Percentiles rank a stretch among this genome's conserved stretches.
These are phyloP conservation scores for Stephania cephalantha DNA, from an alignment of 164 flowering plant species.

Conservation along the genomic window DNA sequence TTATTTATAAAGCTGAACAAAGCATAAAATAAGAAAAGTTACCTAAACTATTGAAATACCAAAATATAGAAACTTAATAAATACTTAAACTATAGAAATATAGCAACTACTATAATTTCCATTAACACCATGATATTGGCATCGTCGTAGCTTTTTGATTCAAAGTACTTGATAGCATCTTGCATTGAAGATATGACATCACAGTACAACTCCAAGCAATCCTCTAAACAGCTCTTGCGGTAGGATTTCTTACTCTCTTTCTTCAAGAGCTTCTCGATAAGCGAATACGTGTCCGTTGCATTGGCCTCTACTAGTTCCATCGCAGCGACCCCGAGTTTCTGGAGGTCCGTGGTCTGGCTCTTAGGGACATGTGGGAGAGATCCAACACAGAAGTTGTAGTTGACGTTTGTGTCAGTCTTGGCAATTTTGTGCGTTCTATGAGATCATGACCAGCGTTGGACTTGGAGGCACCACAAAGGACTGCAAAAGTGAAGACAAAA, in stretches of 20 bases:
- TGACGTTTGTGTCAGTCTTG: neutral
- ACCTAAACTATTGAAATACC: too few species aligned
- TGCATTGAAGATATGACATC: constrained; percentile 15
- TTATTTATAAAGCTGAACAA: too few species aligned
- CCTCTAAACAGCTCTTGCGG: neutral
- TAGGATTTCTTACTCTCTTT: neutral
- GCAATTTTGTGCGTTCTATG: neutral
- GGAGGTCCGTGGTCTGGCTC: neutral
- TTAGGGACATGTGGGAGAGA: neutral
- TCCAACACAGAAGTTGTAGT: neutral
- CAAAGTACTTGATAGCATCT: neutral
- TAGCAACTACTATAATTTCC: too few species aligned
- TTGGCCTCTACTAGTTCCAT: constrained; percentile 15
- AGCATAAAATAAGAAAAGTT: too few species aligned
- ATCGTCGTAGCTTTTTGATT: neutral
- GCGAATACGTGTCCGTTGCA: constrained; percentile 16
- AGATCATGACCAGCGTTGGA: neutral
- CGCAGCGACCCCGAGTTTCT: constrained; percentile 18
- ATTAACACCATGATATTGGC: constrained; percentile 21
- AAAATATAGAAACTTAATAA: too few species aligned
- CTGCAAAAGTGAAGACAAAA: neutral
- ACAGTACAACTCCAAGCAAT: constrained; percentile 27
- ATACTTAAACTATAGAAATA: too few species aligned
- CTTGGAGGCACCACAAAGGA: neutral
- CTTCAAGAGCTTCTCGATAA: constrained; percentile 17